phyloP scores from a whole-genome alignment of 495 filamentous ascomycete species.

The Annulohypoxylon maeteangense region DNA sequence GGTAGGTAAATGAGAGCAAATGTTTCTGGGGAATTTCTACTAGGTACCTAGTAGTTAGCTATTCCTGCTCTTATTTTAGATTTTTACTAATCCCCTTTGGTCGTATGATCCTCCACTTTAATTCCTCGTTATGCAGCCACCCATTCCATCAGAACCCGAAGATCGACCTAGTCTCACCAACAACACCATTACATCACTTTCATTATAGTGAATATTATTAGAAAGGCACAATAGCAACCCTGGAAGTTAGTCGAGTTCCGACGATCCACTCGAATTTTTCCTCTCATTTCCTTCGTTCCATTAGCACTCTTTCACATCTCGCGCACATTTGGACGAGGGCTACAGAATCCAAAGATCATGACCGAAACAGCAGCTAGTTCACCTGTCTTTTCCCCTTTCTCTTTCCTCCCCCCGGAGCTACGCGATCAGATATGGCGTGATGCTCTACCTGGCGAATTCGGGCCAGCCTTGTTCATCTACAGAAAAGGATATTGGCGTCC shows the following conservation, averaged over 20 bases:
- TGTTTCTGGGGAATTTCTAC: not conserved
- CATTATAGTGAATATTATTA: not conserved
- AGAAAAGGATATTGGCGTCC: slow-evolving; percentile 1
- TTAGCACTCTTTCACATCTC: not conserved
- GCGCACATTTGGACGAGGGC: not conserved
- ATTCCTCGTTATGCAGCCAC: not conserved
- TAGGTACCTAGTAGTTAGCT: too few relatives aligned
- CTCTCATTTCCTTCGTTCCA: not conserved
- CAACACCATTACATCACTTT: not conserved
- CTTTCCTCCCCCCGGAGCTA: not conserved
- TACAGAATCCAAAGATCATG: not conserved
- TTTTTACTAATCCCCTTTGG: not conserved
- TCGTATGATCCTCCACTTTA: not conserved
- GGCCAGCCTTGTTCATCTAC: slow-evolving; percentile 1
- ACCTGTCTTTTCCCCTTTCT: not conserved
- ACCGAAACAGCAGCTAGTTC: not conserved
- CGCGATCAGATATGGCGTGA: slow-evolving; percentile 13
- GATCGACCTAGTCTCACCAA: not conserved
- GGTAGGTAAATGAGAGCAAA: not conserved
- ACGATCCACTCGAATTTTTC: not conserved
- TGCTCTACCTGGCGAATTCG: not conserved
- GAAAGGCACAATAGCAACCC: not conserved
- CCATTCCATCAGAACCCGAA: not conserved
- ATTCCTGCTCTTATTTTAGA: not conserved
- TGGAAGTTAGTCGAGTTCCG: not conserved